Conservation (phyloP, 164 flowering plant genomes). For the Piper longum region DNA sequence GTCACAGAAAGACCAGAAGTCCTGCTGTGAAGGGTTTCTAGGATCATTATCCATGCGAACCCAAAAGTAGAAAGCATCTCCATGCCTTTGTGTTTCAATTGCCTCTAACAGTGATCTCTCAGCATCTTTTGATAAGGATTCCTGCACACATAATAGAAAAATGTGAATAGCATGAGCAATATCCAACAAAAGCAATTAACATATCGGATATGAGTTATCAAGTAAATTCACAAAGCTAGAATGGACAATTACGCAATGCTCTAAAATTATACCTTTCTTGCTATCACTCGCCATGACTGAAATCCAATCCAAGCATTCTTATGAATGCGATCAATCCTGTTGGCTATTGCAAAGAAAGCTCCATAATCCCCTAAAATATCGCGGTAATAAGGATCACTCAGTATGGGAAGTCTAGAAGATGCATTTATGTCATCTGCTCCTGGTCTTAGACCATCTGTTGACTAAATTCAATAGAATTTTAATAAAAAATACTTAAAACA, state of each 20-base stretch:
- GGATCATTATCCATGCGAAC: constrained; percentile 73
- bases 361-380: constrained; percentile 75
- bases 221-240: neutral
- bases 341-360: constrained; percentile 81
- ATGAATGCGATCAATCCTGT: constrained; percentile 80
- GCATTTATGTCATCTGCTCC: constrained; percentile 85
- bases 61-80: constrained; percentile 92
- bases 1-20: constrained; percentile 97
- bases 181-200: neutral
- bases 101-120: constrained; percentile 54
- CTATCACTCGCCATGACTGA: constrained; percentile 90
- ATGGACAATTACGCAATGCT: neutral
- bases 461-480: constrained; percentile 21
- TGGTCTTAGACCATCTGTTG: constrained; percentile 74
- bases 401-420: constrained; percentile 75
- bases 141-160: constrained; percentile 23
- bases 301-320: constrained; percentile 99
- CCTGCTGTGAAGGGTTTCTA: constrained; percentile 47
- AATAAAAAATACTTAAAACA: neutral
- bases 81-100: constrained; percentile 49
- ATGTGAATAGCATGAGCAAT: neutral
- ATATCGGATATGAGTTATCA: no score
- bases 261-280: constrained; percentile 43
- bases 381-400: constrained; percentile 62
- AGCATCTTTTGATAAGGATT: constrained; percentile 49